Evolutionary conservation across 768 basidiomycete genomes (phyloP).

Genomic region (Boletus barrowsii): DNA sequence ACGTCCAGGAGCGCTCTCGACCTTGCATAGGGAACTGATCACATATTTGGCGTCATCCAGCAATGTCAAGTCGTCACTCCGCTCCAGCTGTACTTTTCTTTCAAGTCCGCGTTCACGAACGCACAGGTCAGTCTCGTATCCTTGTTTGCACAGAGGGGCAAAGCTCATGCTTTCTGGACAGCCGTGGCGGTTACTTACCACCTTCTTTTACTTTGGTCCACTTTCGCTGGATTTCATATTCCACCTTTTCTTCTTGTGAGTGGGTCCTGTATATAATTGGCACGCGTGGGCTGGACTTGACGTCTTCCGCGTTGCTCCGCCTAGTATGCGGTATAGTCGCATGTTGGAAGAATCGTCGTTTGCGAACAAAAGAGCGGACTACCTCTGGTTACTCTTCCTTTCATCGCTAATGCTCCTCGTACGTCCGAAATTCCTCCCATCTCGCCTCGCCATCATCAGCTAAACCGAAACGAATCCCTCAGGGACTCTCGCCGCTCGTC

Average conservation of each 20-base stretch:
- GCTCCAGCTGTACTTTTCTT: constrained; percentile 90
- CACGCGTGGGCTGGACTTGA: neutral
- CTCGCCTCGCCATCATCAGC: neutral
- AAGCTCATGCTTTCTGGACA: constrained; percentile 32
- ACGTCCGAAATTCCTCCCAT: constrained; percentile 19
- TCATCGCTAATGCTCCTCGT: constrained; percentile 87
- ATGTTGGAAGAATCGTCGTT: constrained; percentile 98
- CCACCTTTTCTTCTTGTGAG: constrained; percentile 98
- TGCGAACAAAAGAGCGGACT: constrained; percentile 86
- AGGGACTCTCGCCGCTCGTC: constrained; percentile 83
- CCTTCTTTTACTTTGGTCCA: constrained; percentile 94
- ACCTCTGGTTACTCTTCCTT: constrained; percentile 88
- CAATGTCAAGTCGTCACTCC: constrained; percentile 93
- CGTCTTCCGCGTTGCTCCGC: neutral
- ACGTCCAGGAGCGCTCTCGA: constrained; percentile 34
- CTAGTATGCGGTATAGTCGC: constrained; percentile 92
- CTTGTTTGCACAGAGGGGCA: neutral
- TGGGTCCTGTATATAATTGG: constrained; percentile 2
- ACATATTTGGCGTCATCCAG: constrained; percentile 37
- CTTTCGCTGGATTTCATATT: constrained; percentile 94
- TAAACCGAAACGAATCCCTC: neutral
- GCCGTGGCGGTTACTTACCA: constrained; percentile 87
- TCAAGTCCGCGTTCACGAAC: constrained; percentile 78
- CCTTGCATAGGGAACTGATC: constrained; percentile 1
- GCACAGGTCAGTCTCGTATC: constrained; percentile 48